Evolutionary conservation across 2,329 filamentous ascomycete species (phyloP).

Genomic region (Aspergillus sp.): DNA sequence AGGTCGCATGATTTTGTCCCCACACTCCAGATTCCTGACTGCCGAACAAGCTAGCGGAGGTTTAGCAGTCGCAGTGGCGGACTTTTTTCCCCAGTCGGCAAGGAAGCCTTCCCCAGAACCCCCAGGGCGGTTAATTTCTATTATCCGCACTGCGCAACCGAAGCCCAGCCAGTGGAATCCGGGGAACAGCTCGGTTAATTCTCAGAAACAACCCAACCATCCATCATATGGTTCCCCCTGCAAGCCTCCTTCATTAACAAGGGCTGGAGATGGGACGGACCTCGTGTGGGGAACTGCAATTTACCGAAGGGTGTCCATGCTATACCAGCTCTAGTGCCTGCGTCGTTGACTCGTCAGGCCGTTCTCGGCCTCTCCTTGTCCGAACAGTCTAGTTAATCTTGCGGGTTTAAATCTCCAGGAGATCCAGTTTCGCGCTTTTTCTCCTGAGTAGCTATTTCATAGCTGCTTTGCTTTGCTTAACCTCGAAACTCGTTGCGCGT

Average conservation of each 20-base stretch:
- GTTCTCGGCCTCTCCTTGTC: constrained; percentile 2
- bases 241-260: neutral
- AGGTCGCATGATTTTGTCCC: constrained; percentile 1
- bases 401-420: constrained; percentile 2
- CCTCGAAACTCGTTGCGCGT: neutral
- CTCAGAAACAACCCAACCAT: neutral
- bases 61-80: neutral
- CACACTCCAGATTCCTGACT: neutral
- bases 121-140: neutral
- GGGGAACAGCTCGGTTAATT: constrained; percentile 23
- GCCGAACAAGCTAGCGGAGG: neutral
- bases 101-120: constrained; percentile 4
- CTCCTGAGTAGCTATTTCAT: neutral
- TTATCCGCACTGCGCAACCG: constrained; percentile 2
- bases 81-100: constrained; percentile 14
- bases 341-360: neutral
- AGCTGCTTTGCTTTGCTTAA: neutral
- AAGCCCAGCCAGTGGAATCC: constrained; percentile 8
- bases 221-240: constrained; percentile 4
- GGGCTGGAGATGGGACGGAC: neutral
- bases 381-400: neutral
- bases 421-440: neutral
- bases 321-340: neutral
- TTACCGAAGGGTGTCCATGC: constrained; percentile 9
- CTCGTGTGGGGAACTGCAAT: constrained; percentile 13